Evolutionary conservation across 768 basidiomycete genomes (phyloP).

Genomic region (Hemileccinum rubropunctum): DNA sequence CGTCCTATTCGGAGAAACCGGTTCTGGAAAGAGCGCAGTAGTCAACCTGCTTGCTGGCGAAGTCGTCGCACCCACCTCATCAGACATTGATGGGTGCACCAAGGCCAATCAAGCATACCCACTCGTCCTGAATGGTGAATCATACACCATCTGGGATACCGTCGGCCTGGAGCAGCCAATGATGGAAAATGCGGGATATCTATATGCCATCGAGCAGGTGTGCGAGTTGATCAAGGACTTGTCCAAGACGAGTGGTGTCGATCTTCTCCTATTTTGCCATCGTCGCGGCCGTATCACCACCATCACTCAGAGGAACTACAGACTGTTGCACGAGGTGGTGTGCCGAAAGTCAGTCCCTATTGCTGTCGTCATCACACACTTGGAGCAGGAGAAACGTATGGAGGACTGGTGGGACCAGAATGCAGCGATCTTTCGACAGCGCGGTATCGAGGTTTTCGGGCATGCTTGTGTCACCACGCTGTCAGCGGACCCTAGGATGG

Average conservation of each 20-base stretch:
- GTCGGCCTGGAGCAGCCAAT: constrained; percentile 1
- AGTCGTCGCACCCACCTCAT: not conserved
- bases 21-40: constrained; percentile 2
- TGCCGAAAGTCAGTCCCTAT: not conserved
- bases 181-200: not conserved
- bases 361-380: not conserved
- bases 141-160: constrained; percentile 2
- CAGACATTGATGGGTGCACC: constrained; percentile 1
- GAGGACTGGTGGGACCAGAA: constrained; percentile 1
- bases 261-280: constrained; percentile 2
- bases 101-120: not conserved
- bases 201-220: not conserved
- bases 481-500: not conserved
- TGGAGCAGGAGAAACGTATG: not conserved
- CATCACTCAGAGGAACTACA: not conserved
- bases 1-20: constrained; percentile 1
- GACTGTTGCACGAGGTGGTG: not conserved
- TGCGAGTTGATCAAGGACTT: not conserved
- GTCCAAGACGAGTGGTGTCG: not conserved
- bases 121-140: not conserved
- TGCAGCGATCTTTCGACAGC: not conserved
- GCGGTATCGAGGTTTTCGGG: not conserved
- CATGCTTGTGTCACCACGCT: not conserved
- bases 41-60: not conserved
- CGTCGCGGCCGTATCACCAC: not conserved